phyloP scores from a whole-genome alignment of 2,329 filamentous ascomycete species.

The Beauveria sp. region DNA sequence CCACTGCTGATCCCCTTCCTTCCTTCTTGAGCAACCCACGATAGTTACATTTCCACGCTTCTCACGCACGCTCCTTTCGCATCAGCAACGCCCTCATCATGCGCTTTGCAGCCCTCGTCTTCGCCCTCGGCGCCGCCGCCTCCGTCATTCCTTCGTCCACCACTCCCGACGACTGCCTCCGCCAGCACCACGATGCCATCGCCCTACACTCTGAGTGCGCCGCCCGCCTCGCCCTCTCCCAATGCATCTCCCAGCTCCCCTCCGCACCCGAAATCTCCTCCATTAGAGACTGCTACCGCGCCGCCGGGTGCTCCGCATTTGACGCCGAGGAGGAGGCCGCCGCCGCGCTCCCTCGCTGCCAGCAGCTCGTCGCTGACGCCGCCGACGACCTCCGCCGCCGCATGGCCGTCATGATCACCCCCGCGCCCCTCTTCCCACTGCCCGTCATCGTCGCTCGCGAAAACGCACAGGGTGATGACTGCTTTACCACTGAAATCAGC shows the following conservation, averaged over 20 bases:
- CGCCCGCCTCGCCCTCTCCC: conserved; percentile 30
- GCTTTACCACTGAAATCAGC: conserved; percentile 28
- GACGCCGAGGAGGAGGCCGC: conserved; percentile 24
- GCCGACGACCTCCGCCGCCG: conserved; percentile 12
- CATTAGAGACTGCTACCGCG: conserved; percentile 30
- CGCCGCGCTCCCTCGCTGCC: conserved; percentile 25
- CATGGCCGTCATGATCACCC: conserved; percentile 13
- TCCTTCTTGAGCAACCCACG: neutral
- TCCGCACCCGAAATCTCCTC: conserved; percentile 22
- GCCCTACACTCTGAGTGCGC: conserved; percentile 36
- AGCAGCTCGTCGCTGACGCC: conserved; percentile 18
- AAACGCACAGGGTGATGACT: conserved; percentile 18
- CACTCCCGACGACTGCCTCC: conserved; percentile 30
- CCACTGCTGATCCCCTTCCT: neutral
- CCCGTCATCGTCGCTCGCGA: conserved; percentile 11
- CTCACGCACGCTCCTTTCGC: neutral
- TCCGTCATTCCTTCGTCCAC: conserved; percentile 21
- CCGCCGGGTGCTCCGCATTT: conserved; percentile 26
- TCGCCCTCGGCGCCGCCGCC: conserved; percentile 26
- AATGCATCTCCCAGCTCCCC: conserved; percentile 33
- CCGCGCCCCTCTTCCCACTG: neutral
- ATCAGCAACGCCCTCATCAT: conserved; percentile 14
- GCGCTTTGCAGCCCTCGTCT: conserved; percentile 26
- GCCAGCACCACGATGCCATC: conserved; percentile 29
- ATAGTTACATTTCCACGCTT: too few species aligned